Evolutionary conservation across 805 yeast species (phyloP), one percentile per base, ranked within the genome.

Genomic region (Yarrowia sp.): DNA sequence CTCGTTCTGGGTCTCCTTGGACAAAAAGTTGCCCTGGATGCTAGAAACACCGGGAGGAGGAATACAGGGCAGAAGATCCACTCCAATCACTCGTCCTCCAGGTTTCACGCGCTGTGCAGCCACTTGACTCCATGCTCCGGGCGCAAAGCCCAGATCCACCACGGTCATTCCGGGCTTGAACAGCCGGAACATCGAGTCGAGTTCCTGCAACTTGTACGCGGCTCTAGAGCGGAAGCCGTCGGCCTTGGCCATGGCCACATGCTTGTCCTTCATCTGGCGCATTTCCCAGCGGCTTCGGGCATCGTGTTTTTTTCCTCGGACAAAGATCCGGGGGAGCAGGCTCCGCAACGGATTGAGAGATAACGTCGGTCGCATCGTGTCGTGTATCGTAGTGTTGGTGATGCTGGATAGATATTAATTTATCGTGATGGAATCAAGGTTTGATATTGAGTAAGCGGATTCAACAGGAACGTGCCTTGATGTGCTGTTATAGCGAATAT

Each of bases 71-170:
- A 93, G 79, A 38, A 95, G 80, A 75, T 95, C 97, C 10, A 92
- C 89, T 5, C 97, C 97, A 11, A 91, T 72, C 3, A 91, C 84
- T 18, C 80, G 77, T 0, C 91, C 87, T 1, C 76, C 72, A 0
- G 81, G 80, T 17, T 74, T 71, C 1, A 85, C 80, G 65, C 82
- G 74, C 63, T 83, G 83, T 8, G 82, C 76, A 0, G 93, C 92
- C 1, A 90, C 92, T 73, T 91, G 96, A 8, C 93, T 84, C 97
- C 97, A 91, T 3, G 96, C 92, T 0, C 97, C 97, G 0, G 97
- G 97, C 0, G 97, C 96, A 74, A 86, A 92, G 0, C 97, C 81
- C 51, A 95, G 77, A 77, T 95, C 99, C 4, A 95, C 84, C 0
- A 95, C 88, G 47, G 85, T 83, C 68, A 77, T 80, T 0, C 84